These are phyloP conservation scores for Mycena galericulata DNA, from an alignment of 768 basidiomycete genomes.

Conservation along the genomic window DNA sequence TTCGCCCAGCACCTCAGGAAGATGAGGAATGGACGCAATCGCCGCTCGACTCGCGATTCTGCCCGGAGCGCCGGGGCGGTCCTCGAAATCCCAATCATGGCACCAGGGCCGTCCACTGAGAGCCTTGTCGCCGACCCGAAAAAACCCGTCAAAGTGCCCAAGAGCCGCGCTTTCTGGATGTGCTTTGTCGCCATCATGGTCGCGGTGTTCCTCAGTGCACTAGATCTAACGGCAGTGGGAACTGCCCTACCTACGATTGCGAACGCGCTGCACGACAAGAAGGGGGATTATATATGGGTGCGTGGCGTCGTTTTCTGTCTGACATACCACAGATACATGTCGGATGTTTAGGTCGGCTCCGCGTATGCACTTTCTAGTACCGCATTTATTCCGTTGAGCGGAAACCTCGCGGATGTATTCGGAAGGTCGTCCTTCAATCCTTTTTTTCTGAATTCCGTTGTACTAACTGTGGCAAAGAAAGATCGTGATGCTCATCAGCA, in stretches of 20 bases:
- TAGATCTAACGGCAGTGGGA: slow-evolving; percentile 26
- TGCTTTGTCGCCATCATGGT: slow-evolving; percentile 23
- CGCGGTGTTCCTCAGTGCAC: slow-evolving; percentile 15
- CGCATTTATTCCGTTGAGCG: slow-evolving; percentile 51
- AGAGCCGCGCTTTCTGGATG: slow-evolving; percentile 28
- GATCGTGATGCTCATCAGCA: slow-evolving; percentile 40
- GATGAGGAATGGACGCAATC: no score
- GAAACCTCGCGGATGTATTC: slow-evolving; percentile 46
- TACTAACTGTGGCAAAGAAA: slow-evolving; percentile 9
- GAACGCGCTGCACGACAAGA: slow-evolving; percentile 19
- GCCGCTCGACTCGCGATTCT: no score
- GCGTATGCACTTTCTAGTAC: slow-evolving; percentile 55
- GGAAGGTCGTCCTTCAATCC: slow-evolving; percentile 37
- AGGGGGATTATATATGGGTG: slow-evolving; percentile 31
- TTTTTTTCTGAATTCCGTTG: background rate
- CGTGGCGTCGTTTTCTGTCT: no score
- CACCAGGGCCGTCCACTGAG: no score
- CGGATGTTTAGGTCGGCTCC: slow-evolving; percentile 49
- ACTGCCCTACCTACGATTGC: slow-evolving; percentile 29
- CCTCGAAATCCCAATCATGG: no score
- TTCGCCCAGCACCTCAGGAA: no score
- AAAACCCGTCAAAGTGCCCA: no score
- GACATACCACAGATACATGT: background rate
- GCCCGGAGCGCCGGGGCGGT: no score
- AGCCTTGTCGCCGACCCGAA: no score